phyloP scores from a whole-genome alignment of 805 yeast genomes.

The Ogataea naganishii region DNA sequence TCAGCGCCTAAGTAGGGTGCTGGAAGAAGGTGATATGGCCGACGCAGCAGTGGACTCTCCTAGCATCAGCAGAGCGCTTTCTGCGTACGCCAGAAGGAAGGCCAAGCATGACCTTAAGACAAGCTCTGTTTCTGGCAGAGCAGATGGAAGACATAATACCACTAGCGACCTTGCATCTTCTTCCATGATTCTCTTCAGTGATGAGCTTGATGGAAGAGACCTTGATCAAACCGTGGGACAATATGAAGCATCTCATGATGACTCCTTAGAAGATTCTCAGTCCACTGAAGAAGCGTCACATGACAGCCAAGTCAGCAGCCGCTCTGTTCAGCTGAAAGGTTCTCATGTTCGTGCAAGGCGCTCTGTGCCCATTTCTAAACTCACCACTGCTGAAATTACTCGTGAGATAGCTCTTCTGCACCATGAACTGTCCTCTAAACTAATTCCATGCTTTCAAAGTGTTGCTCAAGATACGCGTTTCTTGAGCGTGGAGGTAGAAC shows the following conservation, averaged over 20 bases:
- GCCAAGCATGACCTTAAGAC: too few relatives aligned
- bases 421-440: conserved; percentile 26
- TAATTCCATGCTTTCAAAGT: conserved; percentile 38
- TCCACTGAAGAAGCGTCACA: conserved; percentile 9
- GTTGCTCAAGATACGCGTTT: conserved; percentile 33
- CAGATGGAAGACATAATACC: too few relatives aligned
- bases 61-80: conserved; percentile 22
- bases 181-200: conserved; percentile 10
- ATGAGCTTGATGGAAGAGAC: conserved; percentile 4
- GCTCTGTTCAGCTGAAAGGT: conserved; percentile 6
- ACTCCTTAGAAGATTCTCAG: too few relatives aligned
- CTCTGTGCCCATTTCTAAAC: conserved; percentile 9
- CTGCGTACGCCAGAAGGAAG: not conserved
- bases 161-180: conserved; percentile 5
- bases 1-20: conserved; percentile 15
- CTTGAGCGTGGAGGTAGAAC: conserved; percentile 34
- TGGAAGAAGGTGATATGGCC: conserved; percentile 11
- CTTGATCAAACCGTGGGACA: conserved; percentile 8
- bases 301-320: conserved; percentile 3
- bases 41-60: conserved; percentile 25
- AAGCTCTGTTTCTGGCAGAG: too few relatives aligned
- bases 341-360: conserved; percentile 2
- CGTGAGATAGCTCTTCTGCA: conserved; percentile 13
- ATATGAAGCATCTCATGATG: too few relatives aligned
- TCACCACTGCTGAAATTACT: conserved; percentile 12